Conservation (phyloP, 2,329 filamentous ascomycete species). For the Verticillium zaregamsianum region DNA sequence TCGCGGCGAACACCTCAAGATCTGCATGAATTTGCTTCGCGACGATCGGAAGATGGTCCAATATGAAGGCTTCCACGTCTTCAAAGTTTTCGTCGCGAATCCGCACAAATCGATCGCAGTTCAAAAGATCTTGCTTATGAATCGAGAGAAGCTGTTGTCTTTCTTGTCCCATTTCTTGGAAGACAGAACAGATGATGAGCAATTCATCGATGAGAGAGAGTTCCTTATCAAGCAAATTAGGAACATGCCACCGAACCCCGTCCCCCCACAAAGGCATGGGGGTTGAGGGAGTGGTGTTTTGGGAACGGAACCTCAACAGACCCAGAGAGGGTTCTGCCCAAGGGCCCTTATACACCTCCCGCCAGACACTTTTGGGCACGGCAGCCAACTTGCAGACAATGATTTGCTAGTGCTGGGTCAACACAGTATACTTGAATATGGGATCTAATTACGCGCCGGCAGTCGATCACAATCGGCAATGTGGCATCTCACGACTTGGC, state of each 20-base stretch:
- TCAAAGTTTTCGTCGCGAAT: conserved; percentile 99
- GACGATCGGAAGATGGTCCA: conserved; percentile 99
- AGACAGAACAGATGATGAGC: conserved; percentile 93
- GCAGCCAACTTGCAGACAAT: background rate
- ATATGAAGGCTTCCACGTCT: conserved; percentile 98
- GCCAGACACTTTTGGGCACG: background rate
- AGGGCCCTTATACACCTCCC: background rate
- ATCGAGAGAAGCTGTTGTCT: conserved; percentile 81
- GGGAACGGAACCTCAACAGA: background rate
- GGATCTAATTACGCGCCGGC: too few species aligned
- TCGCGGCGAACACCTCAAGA: conserved; percentile 90
- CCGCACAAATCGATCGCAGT: conserved; percentile 97
- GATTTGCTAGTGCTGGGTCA: background rate
- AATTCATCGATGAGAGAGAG: conserved; percentile 96
- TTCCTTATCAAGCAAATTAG: conserved; percentile 94
- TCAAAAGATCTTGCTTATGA: conserved; percentile 93
- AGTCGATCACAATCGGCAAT: too few species aligned
- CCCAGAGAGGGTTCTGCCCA: background rate
- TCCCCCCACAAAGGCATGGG: conserved; percentile 42
- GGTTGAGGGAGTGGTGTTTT: background rate
- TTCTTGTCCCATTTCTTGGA: conserved; percentile 92
- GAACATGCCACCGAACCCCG: conserved; percentile 58
- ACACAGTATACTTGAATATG: too few species aligned
- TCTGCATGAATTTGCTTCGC: conserved; percentile 94
- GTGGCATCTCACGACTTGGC: too few species aligned